Base-by-base conservation (phyloP, 2,329 filamentous ascomycete genomes). In the Fusarium bulbicola region DNA sequence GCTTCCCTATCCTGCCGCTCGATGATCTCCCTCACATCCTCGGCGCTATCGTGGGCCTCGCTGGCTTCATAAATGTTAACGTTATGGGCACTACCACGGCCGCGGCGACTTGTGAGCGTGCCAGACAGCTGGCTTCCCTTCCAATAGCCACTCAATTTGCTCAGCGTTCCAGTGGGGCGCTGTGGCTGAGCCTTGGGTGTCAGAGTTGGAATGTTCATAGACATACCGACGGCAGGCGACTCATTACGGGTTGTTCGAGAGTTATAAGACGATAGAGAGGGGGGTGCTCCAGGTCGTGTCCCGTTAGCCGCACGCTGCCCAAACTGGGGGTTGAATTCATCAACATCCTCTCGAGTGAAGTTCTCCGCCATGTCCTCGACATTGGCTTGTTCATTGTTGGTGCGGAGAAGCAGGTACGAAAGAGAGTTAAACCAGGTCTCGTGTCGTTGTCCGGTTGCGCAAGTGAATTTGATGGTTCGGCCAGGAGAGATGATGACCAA, bases 351-450 rank as follows among this genome's bases (percentile, higher is more conserved):
- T 30, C 85, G 84, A 2, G 89, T 90, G 58, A 92, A 86, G 72
- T 86, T 85, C 43, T 85, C 86, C 2, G 86, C 86, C 67, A 88
- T 83, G 72, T 87, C 91, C 71, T 93, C 88, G 8, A 88, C 86
- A 73, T 90, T 89, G 12, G 88, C 85, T 58, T 89, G 87, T 42
- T 92, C 91, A 26, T 88, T 85, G 37, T 90, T 87, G 32, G 92
- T 95, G 50, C 95, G 91, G 36, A 97, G 87, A 40, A 98, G 88
- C 20, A 99, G 88, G 80, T 99, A 99, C 3, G 94, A 97, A 61
- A 99, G 87, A 1, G 96, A 95, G 79, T 98, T 98, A 87, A 96
- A 97, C 96, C 96, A 99, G 2, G 95, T 98, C 84, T 99, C 96
- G 79, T 99, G 96, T 68, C 96, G 90, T 80, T 98, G 95, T 42